Base-by-base conservation (phyloP, 345 rosid genomes). In the Moricandia moricandioides region DNA sequence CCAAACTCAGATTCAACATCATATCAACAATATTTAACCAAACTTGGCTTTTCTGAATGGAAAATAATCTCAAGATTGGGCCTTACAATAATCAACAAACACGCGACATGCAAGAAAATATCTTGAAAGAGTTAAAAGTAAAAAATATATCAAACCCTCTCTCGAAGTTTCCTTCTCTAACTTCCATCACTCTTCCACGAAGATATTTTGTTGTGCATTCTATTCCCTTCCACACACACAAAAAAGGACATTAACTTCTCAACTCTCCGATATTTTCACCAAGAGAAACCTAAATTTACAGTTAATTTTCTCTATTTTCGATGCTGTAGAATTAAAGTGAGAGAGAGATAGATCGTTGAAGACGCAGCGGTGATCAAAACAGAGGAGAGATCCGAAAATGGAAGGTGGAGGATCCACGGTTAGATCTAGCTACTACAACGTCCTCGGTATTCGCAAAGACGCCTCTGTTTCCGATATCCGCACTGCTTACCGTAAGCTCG, bases 401-500 rank as follows among this genome's bases (percentile, higher is more conserved):
- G 89, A 66, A 78, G 97, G 66, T 13, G 67, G 89, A 73, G 96
- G 86, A 75, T 85, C 97, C 58, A 76, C 60, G 47, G 81, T 76
- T 78, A 91, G 85, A 82, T 89, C 91, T 77, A 84, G 83, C 72
- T 93, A 85, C 77, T 93, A 93, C 85, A 67, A 82, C 8, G 83
- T 91, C 51, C 98, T 93, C 9, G 96, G 97, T 39, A 81, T 93
- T 81, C 92, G 88, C 64, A 83, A 79, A 71, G 92, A 89, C 39
- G 88, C 94, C 77, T 89, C 98, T 78, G 86, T 64, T 90, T 86
- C 92, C 51, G 98, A 93, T 65, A 66, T 93, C 14, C 92, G 92
- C 11, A 12, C 90, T 52, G 92, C 98, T 13, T 93, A 93, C 61
- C 92, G 96, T 17, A 89, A 89, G 66, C 97, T 93, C 31, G 97